These are phyloP conservation scores for Pseudozyma tsukubaensis DNA, from an alignment of 1,284 basidiomycete genomes.

Conservation along the genomic window DNA sequence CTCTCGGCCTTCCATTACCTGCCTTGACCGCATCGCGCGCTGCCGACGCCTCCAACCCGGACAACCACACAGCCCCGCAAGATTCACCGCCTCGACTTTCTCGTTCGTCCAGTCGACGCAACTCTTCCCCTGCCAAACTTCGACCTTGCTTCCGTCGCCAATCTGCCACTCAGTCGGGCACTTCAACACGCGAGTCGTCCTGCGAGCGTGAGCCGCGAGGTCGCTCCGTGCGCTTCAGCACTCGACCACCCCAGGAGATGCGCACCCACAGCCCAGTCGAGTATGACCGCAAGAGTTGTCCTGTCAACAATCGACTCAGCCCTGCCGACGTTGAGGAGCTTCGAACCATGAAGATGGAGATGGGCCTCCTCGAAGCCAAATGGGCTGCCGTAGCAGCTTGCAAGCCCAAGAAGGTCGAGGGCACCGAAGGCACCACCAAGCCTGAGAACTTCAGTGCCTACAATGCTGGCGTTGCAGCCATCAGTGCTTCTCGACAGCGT, in stretches of 20 bases:
- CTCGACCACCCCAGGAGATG: conserved; percentile 58
- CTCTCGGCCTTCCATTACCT: background rate
- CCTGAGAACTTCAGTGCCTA: conserved; percentile 44
- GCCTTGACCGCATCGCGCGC: background rate
- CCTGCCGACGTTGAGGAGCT: conserved; percentile 65
- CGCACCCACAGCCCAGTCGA: conserved; percentile 67
- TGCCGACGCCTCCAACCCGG: background rate
- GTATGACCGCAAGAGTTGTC: conserved; percentile 66
- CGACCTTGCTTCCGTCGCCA: conserved; percentile 62
- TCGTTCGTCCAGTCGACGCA: conserved; percentile 39
- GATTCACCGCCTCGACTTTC: conserved; percentile 33
- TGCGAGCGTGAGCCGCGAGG: conserved; percentile 55
- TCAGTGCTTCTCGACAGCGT: conserved; percentile 36
- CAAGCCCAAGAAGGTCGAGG: conserved; percentile 45
- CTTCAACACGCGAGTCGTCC: conserved; percentile 52
- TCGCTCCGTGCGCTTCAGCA: conserved; percentile 63
- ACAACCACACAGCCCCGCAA: background rate
- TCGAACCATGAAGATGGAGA: conserved; percentile 63
- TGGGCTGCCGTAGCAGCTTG: conserved; percentile 63
- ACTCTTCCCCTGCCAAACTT: conserved; percentile 58
- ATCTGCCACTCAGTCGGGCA: conserved; percentile 40
- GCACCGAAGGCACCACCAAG: conserved; percentile 47
- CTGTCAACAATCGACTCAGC: conserved; percentile 63
- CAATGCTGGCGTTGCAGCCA: conserved; percentile 47
- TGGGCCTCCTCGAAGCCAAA: conserved; percentile 64